phyloP scores from a whole-genome alignment of 352 stramenopile genomes.

The Globisporangium emineosum region DNA sequence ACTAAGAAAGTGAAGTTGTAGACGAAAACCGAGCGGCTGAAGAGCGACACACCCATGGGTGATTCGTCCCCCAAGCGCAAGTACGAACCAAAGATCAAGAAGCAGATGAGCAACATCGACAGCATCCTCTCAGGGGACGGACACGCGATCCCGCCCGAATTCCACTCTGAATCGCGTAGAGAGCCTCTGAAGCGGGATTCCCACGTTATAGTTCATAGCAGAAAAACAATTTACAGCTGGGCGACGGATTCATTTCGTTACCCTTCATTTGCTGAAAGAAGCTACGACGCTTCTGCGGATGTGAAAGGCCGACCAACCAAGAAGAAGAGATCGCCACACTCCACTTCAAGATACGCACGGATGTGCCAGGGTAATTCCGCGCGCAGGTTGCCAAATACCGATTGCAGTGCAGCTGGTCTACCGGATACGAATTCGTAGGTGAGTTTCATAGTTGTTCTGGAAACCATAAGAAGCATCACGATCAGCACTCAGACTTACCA shows the following conservation, averaged over 20 bases:
- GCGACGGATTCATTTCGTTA: background rate
- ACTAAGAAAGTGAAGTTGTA: constrained; percentile 17
- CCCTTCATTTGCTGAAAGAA: background rate
- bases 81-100: constrained; percentile 25
- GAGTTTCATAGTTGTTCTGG: background rate
- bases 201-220: background rate
- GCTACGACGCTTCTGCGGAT: constrained; percentile 25
- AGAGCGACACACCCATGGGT: background rate
- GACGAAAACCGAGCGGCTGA: background rate
- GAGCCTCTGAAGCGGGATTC: background rate
- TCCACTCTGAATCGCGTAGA: constrained; percentile 6
- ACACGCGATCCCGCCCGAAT: background rate
- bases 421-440: background rate
- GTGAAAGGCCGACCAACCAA: constrained; percentile 66
- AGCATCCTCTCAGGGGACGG: constrained; percentile 23
- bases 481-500: constrained; percentile 27
- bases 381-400: constrained; percentile 59
- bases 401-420: constrained; percentile 64
- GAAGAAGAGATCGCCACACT: constrained; percentile 63
- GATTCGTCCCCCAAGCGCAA: constrained; percentile 27
- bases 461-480: background rate
- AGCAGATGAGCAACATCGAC: constrained; percentile 24
- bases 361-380: constrained; percentile 47
- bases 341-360: constrained; percentile 68
- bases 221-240: background rate